These are phyloP conservation scores for Zasmidium angulare DNA, from an alignment of 2,329 filamentous ascomycete genomes.

Conservation along the genomic window DNA sequence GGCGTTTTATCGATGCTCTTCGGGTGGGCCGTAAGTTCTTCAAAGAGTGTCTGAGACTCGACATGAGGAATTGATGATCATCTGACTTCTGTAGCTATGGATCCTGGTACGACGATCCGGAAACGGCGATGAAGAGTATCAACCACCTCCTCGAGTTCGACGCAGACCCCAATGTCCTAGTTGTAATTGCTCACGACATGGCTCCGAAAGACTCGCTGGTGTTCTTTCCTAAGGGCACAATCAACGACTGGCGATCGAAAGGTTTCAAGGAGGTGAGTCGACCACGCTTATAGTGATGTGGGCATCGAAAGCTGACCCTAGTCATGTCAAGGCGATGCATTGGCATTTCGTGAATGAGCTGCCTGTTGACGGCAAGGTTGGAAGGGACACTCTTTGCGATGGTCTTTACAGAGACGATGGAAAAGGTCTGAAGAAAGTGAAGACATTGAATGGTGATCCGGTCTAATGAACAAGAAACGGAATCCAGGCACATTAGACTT, in stretches of 20 bases:
- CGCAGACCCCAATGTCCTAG: constrained; percentile 24
- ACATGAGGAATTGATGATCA: too few species aligned
- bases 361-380: constrained; percentile 17
- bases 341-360: constrained; percentile 28
- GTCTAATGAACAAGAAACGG: neutral
- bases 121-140: constrained; percentile 21
- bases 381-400: constrained; percentile 16
- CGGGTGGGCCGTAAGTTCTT: constrained; percentile 7
- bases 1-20: constrained; percentile 22
- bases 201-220: constrained; percentile 17
- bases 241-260: constrained; percentile 25
- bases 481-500: neutral
- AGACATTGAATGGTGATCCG: constrained; percentile 13
- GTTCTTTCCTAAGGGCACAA: constrained; percentile 23
- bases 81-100: neutral
- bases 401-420: constrained; percentile 21
- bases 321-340: constrained; percentile 14
- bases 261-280: constrained; percentile 19
- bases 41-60: too few species aligned
- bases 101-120: constrained; percentile 23
- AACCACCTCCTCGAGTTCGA: constrained; percentile 22
- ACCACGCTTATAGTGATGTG: neutral
- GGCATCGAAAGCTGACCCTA: neutral
- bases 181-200: constrained; percentile 25
- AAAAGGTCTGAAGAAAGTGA: constrained; percentile 14